Evolutionary conservation across 2,329 filamentous ascomycete genomes (phyloP), one percentile per base, ranked within the genome.

Genomic region (Proliferodiscus dingleyae): DNA sequence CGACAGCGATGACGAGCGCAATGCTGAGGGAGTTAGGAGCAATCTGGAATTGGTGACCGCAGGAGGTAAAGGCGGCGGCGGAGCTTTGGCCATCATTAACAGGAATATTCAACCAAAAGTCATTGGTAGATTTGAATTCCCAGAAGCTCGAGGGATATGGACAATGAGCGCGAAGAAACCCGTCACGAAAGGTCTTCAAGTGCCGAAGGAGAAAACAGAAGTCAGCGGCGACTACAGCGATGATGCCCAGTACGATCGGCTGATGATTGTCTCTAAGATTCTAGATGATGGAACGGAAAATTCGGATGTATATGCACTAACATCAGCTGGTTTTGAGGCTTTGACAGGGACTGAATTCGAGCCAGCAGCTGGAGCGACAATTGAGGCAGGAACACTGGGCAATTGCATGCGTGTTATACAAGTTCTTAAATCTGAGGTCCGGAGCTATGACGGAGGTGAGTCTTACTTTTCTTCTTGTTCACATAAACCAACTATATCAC

Each of bases 261-360:
- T 87, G 59, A 81, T 95, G 72, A 87, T 96, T 55, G 80, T 91
- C 19, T 86, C 87, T 38, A 89, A 89, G 66, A 63, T 64, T 2
- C 47, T 55, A 3, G 73, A 80, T 7, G 79, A 83, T 47, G 84
- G 81, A 1, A 83, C 80, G 46, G 87, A 91, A 64, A 83, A 81
- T 34, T 91, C 88, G 1, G 81, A 87, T 45, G 83, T 94, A 2
- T 90, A 90, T 58, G 77, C 80, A 32, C 71, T 91, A 30, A 86
- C 83, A n/a, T 80, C 78, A 1, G 80, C 81, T 23, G 81, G 81
- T 3, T 81, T 94, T 47, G 83, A 89, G 62, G 80, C 85, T 30
- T 74, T 91, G 6, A 80, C 80, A 28, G 88, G 85, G 30, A 89
- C 89, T 0, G 93, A 98, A 60, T 96, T 97, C 62, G 94, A 98